These are phyloP conservation scores for Amyloporia xantha DNA, from an alignment of 768 basidiomycete genomes.

Conservation along the genomic window DNA sequence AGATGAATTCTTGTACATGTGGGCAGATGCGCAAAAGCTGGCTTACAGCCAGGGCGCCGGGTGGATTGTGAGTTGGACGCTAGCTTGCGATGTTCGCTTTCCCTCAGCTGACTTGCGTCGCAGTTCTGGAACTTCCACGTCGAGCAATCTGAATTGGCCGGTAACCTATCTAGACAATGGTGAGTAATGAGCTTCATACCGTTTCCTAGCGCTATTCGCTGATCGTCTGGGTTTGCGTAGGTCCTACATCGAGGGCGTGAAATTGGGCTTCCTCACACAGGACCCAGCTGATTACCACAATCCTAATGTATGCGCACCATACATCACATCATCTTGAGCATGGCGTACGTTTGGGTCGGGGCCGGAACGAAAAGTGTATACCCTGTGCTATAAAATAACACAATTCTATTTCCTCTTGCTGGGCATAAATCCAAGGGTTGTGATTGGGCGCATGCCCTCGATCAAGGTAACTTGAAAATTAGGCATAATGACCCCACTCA, in stretches of 20 bases:
- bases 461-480: no score
- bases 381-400: no score
- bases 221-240: slow-evolving; percentile 27
- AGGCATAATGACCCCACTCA: no score
- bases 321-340: slow-evolving; percentile 17
- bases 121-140: slow-evolving; percentile 74
- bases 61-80: slow-evolving; percentile 48
- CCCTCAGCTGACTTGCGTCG: neutral
- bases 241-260: slow-evolving; percentile 63
- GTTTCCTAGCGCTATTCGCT: neutral
- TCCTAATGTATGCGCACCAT: slow-evolving; percentile 58
- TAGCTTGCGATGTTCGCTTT: neutral
- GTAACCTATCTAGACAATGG: slow-evolving; percentile 58
- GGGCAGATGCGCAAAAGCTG: slow-evolving; percentile 74
- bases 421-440: no score
- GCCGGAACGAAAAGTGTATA: no score
- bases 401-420: no score
- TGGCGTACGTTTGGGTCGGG: no score
- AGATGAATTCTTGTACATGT: slow-evolving; percentile 52
- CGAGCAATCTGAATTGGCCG: slow-evolving; percentile 47
- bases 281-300: slow-evolving; percentile 54
- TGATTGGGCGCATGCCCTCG: no score
- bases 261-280: slow-evolving; percentile 52
- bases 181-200: slow-evolving; percentile 27
- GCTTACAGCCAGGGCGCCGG: slow-evolving; percentile 54